Base-by-base conservation (phyloP, 805 yeast genomes). In the Candida nitratophila region DNA sequence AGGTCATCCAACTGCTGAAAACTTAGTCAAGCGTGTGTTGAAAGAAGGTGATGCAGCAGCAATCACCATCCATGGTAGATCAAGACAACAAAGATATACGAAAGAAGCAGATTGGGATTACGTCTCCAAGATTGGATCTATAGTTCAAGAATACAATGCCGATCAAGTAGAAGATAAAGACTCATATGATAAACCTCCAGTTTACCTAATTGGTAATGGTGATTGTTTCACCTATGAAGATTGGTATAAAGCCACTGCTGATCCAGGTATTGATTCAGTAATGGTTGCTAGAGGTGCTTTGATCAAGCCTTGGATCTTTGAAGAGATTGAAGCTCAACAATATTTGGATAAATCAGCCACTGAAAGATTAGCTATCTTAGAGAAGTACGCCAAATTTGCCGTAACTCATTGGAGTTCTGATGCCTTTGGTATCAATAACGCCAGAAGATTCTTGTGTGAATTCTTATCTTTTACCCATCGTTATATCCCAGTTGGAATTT, bases 241-340 rank as follows among this genome's bases (percentile, higher is more conserved):
- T 60, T 93, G 96, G 95, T 76, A 87, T 62, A 72, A 70, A 30
- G 89, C 84, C 11, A 70, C 81, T 36, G 64, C 68, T 24, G 75
- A 79, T 40, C 76, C 76, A 27, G 84, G 85, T 20, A 81, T 91
- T 46, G 99, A 93, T 66, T 80, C 93, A 27, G 95, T 89, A 16
- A 93, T 95, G 97, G 87, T 93, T 44, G 99, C 98, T 3, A 77
- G 99, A 57, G 99, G 98, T 44, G 98, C 98, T 2, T 74, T 93
- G 51, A 90, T 93, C 61, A 93, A 93, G 66, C 99, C 99, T 31
- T 93, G 99, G 99, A 86, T 93, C 42, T 93, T 91, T 54, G 97
- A 93, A 68, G 99, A 93, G 66, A 77, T 93, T 45, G 95, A 91
- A 46, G 72, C 91, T 7, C 79, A 81, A 55, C 98, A 93, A 64